Conservation (phyloP, 2,329 filamentous ascomycete species). For the Cryphonectria japonica region DNA sequence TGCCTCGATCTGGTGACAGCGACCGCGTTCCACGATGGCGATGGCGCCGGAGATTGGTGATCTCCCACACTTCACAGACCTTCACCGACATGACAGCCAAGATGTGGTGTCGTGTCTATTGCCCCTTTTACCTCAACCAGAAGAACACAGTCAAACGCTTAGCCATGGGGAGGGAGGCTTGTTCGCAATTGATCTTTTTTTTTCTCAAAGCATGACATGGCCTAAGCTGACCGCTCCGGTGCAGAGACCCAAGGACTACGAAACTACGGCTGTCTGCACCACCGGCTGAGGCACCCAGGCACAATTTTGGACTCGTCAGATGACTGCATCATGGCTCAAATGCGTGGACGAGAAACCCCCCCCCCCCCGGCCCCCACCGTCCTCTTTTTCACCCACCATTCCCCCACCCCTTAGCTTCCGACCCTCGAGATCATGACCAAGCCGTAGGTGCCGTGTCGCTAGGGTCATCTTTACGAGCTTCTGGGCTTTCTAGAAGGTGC, state of each 20-base stretch:
- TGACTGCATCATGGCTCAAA: neutral
- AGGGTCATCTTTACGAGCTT: constrained; percentile 1
- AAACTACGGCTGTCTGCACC: neutral
- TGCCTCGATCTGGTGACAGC: neutral
- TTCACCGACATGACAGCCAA: neutral
- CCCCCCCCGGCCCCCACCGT: neutral
- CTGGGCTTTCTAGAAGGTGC: constrained; percentile 15
- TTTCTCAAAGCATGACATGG: neutral
- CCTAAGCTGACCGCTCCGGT: neutral
- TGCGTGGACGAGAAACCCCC: neutral
- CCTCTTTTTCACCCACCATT: neutral
- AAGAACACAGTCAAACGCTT: neutral
- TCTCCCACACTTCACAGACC: neutral
- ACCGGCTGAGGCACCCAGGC: neutral
- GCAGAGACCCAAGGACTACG: neutral
- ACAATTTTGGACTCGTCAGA: neutral
- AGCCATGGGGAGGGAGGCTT: neutral
- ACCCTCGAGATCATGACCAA: neutral
- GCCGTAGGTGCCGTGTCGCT: neutral
- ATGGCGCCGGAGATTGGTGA: neutral
- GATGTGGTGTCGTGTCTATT: neutral
- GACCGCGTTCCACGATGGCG: neutral
- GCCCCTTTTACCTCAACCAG: neutral
- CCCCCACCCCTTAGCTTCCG: neutral
- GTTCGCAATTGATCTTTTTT: neutral